These are phyloP conservation scores for Leptographium procerum DNA, from an alignment of 2,329 filamentous ascomycete genomes.

Conservation along the genomic window DNA sequence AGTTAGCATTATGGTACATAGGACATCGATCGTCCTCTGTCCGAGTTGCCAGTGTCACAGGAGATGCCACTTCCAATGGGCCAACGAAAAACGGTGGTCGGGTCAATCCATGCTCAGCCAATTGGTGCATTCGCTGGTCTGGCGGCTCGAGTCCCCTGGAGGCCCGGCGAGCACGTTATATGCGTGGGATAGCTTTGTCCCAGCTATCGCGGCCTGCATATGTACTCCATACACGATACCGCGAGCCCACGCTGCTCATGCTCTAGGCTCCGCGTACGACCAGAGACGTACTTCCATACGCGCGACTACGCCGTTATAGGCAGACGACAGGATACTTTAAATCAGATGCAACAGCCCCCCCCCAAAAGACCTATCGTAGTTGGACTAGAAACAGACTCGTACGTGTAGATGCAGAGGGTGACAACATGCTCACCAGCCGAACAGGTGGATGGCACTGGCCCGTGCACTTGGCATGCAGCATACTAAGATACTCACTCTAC, in stretches of 20 bases:
- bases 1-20: no score
- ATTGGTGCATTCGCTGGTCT: not conserved
- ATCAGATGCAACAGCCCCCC: not conserved
- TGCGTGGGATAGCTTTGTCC: not conserved
- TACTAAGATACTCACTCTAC: not conserved
- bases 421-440: not conserved
- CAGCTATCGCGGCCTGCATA: not conserved
- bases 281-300: not conserved
- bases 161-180: not conserved
- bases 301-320: not conserved
- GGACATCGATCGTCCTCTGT: no score
- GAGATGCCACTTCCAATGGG: no score
- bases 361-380: not conserved
- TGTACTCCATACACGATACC: not conserved
- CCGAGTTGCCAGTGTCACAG: no score
- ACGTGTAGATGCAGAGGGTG: not conserved
- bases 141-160: not conserved
- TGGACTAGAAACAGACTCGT: not conserved
- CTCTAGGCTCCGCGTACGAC: not conserved
- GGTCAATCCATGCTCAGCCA: not conserved
- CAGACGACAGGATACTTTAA: not conserved
- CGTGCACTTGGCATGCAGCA: not conserved
- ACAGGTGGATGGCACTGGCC: not conserved
- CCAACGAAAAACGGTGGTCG: not conserved
- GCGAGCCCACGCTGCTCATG: not conserved